These are phyloP conservation scores for Leishmania martiniquensis DNA, from an alignment of 208 protist genomes.

Conservation along the genomic window DNA sequence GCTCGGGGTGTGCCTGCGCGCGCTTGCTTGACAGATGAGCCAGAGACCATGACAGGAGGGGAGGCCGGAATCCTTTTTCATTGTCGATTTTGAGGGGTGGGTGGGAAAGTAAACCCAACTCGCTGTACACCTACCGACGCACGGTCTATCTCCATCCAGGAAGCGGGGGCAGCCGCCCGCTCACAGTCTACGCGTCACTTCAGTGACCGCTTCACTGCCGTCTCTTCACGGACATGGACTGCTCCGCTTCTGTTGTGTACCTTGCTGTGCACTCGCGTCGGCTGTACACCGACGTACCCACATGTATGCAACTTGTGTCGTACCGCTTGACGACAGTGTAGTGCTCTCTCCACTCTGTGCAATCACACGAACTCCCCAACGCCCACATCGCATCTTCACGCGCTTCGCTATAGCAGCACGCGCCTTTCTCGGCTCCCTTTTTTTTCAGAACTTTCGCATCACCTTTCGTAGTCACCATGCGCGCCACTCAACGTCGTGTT, in stretches of 20 bases:
- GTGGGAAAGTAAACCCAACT: background rate
- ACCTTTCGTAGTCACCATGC: conserved; percentile 41
- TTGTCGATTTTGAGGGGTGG: background rate
- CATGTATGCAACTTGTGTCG: background rate
- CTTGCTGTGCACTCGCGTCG: background rate
- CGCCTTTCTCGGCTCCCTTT: background rate
- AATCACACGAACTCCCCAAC: background rate
- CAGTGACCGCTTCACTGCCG: background rate
- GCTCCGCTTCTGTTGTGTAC: background rate
- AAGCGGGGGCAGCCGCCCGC: background rate
- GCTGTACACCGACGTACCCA: background rate
- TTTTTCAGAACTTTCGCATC: conserved; percentile 3
- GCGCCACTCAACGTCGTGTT: conserved; percentile 47
- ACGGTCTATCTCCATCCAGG: background rate
- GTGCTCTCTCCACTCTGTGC: conserved; percentile 1
- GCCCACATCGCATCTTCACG: conserved; percentile 1
- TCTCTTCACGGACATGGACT: background rate
- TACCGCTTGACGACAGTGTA: conserved; percentile 12
- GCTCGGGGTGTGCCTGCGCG: background rate
- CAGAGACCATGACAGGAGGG: background rate
- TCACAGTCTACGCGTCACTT: background rate
- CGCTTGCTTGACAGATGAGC: background rate
- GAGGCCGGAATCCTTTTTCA: background rate
- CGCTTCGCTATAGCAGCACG: background rate
- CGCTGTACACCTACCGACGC: background rate